phyloP scores from a whole-genome alignment of 106 monocot genomes.

The Allium sativum region DNA sequence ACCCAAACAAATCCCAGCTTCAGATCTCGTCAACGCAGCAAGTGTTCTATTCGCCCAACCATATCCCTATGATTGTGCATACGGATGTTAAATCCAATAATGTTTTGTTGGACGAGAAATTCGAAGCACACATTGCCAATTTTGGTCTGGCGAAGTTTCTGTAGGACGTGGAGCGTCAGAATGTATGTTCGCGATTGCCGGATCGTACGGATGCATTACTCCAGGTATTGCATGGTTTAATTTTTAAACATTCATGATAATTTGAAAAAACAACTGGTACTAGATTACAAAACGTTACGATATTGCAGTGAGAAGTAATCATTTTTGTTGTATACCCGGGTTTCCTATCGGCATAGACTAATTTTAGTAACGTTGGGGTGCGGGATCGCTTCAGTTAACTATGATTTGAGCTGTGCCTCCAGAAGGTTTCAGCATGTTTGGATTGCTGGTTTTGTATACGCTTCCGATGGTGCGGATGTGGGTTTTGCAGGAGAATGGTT shows the following conservation, averaged over 20 bases:
- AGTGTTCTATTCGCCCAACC: too few relatives aligned
- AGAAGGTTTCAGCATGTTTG: too few relatives aligned
- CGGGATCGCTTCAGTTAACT: too few relatives aligned
- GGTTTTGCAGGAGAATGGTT: too few relatives aligned
- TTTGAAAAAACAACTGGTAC: not conserved
- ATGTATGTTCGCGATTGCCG: constrained; percentile 93
- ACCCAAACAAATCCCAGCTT: too few relatives aligned
- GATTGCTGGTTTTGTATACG: too few relatives aligned
- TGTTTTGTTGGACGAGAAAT: constrained; percentile 53
- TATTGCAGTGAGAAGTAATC: not conserved
- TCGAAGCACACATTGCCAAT: constrained; percentile 89
- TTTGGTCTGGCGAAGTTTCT: constrained; percentile 91
- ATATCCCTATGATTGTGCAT: constrained; percentile 86
- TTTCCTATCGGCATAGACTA: not conserved
- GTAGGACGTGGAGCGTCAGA: constrained; percentile 45
- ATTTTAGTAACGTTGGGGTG: too few relatives aligned
- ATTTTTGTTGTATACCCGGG: not conserved
- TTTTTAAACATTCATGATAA: not conserved
- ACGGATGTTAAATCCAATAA: constrained; percentile 91
- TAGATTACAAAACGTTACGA: not conserved
- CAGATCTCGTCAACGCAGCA: too few relatives aligned
- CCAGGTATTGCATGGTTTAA: constrained; percentile 33
- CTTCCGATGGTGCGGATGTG: too few relatives aligned
- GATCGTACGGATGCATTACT: constrained; percentile 94
- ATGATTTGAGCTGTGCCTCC: too few relatives aligned